phyloP scores from a whole-genome alignment of 2,329 filamentous ascomycete genomes.

The Biscogniauxia mediterranea region DNA sequence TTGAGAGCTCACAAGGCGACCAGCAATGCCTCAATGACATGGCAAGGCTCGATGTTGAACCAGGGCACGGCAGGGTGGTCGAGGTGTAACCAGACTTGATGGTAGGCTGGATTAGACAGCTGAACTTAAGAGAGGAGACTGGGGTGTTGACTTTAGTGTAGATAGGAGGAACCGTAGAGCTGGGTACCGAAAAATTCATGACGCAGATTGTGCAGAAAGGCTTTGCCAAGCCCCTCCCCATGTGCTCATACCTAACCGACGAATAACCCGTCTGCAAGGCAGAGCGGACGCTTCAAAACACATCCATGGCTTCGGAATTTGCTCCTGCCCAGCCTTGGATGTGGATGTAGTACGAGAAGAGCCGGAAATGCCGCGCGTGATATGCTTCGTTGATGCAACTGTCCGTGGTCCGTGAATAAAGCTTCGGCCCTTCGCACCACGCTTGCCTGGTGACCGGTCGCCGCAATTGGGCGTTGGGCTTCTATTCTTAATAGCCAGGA shows the following conservation, averaged over 20 bases:
- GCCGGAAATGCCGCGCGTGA: not conserved
- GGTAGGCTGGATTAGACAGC: constrained; percentile 24
- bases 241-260: constrained; percentile 19
- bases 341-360: not conserved
- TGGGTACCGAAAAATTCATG: constrained; percentile 27
- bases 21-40: constrained; percentile 2
- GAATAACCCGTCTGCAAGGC: constrained; percentile 18
- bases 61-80: constrained; percentile 10
- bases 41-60: constrained; percentile 16
- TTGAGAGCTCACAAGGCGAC: not conserved
- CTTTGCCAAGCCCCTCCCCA: constrained; percentile 29
- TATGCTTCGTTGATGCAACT: constrained; percentile 1
- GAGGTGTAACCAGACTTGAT: constrained; percentile 9
- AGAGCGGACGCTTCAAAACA: constrained; percentile 8
- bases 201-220: constrained; percentile 29
- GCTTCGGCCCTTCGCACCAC: not conserved
- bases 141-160: constrained; percentile 18
- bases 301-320: constrained; percentile 13
- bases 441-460: not conserved
- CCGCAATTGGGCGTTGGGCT: not conserved
- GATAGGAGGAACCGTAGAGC: constrained; percentile 26
- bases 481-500: not conserved
- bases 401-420: not conserved
- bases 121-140: constrained; percentile 19
- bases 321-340: constrained; percentile 3